phyloP scores from a whole-genome alignment of 176 grass and related monocot genomes.

The Musa acuminata region DNA sequence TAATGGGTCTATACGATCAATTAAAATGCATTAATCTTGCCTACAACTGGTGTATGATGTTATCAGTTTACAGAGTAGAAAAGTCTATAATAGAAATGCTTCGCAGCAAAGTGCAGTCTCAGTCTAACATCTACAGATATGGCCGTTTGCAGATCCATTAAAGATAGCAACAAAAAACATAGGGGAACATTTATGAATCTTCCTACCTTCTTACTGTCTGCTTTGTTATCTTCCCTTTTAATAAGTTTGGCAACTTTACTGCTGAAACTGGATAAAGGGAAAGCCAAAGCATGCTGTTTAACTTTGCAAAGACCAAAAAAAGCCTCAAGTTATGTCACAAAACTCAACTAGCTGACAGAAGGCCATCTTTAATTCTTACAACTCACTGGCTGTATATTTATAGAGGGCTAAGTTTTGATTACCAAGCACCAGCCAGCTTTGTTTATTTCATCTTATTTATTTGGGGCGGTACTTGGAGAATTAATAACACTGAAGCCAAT shows the following conservation, averaged over 20 bases:
- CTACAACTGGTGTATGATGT: not conserved
- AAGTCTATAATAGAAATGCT: not conserved
- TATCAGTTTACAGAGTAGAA: not conserved
- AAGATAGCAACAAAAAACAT: not conserved
- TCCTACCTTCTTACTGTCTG: not conserved
- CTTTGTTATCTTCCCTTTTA: not conserved
- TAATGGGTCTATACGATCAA: too few species aligned
- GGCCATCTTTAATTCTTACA: not conserved
- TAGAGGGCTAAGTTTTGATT: not conserved
- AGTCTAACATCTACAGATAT: too few species aligned
- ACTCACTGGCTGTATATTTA: not conserved
- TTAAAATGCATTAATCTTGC: not conserved
- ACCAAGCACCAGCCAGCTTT: not conserved
- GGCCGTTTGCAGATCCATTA: too few species aligned
- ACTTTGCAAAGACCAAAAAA: not conserved
- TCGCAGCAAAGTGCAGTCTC: too few species aligned
- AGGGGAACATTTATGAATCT: not conserved
- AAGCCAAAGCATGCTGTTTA: not conserved
- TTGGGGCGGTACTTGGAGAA: not conserved
- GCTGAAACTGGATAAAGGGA: not conserved
- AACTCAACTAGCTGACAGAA: not conserved
- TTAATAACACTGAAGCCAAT: constrained; percentile 9
- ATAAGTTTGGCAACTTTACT: not conserved
- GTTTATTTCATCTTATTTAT: constrained; percentile 2
- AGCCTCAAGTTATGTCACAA: too few species aligned